These are phyloP conservation scores for Yarrowia hollandica DNA, from an alignment of 805 yeast genomes.

Conservation along the genomic window DNA sequence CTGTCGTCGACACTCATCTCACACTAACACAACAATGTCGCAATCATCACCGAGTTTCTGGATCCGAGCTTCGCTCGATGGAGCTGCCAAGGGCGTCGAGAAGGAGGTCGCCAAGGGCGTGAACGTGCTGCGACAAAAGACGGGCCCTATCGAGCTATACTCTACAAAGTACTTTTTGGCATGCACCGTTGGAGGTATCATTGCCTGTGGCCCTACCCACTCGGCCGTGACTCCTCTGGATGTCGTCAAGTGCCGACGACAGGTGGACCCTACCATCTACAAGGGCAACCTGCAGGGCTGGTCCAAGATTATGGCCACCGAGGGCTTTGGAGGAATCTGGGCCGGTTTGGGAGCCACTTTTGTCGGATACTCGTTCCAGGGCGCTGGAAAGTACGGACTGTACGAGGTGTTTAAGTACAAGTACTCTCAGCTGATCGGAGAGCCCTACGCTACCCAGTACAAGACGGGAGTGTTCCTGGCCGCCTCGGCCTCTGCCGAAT, in stretches of 20 bases:
- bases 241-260: slow-evolving; percentile 89
- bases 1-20: no score
- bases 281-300: slow-evolving; percentile 80
- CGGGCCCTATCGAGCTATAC: slow-evolving; percentile 49
- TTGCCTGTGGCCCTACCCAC: slow-evolving; percentile 96
- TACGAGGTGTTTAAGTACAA: slow-evolving; percentile 87
- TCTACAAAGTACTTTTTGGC: slow-evolving; percentile 62
- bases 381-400: slow-evolving; percentile 96
- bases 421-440: slow-evolving; percentile 68
- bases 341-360: slow-evolving; percentile 92
- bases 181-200: slow-evolving; percentile 70
- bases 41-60: slow-evolving; percentile 25
- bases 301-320: slow-evolving; percentile 65
- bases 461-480: slow-evolving; percentile 73
- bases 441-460: slow-evolving; percentile 57
- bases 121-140: slow-evolving; percentile 33
- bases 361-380: slow-evolving; percentile 91
- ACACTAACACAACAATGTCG: neutral
- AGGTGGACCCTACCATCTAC: slow-evolving; percentile 75
- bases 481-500: slow-evolving; percentile 93
- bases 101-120: slow-evolving; percentile 22
- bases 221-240: slow-evolving; percentile 91
- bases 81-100: slow-evolving; percentile 43
- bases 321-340: slow-evolving; percentile 73
- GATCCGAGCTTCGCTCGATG: slow-evolving; percentile 41